Base-by-base conservation (phyloP, 2,329 filamentous ascomycete species). In the Mycogone perniciosa region DNA sequence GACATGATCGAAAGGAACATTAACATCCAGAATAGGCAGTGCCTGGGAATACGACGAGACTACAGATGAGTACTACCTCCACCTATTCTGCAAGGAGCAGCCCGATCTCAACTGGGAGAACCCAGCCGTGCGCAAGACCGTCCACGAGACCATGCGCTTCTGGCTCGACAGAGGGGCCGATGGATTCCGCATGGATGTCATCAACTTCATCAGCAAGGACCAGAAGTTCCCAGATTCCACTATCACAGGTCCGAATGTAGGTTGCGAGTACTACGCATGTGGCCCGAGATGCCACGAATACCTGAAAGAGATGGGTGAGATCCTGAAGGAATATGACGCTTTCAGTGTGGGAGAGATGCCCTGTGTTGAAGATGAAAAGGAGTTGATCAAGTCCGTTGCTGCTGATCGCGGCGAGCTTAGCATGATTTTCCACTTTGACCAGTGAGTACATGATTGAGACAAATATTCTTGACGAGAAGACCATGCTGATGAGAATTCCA, bases 61-160 rank as follows among this genome's bases (percentile, higher is more conserved):
- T 9, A 76, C 74, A 0, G 65, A 67, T 8, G 73, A 78, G 55
- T 78, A 77, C 60, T 80, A 88, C 61, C 79, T 89, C 1, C 80
- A 82, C 55, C 76, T 90, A 31, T 91, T 88, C 65, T 79, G 80
- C 39, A 76, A 76, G 4, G 80, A 85, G 57, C 86, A 89, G 62
- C 86, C 87, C 0, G 87, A 90, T 57, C 76, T 91, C 38, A 90
- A 90, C 68, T 90, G 86, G 86, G 84, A 89, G 62, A 84, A 85
- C 59, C 74, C 75, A 0, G 76, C 76, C 1, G 81, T 87, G 3
- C 77, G 85, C 33, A 68, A 77, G 50, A 84, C 82, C 2, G 82
- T 88, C 2, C 84, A 88, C 63, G 73, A 83, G 38, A 76, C 83
- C 26, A 84, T 88, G 74, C 76, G 77, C 26, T 90, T 89, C 67